Evolutionary conservation across 495 filamentous ascomycete genomes (phyloP), one percentile per base, ranked within the genome.

Genomic region (Ascobolus immersus): DNA sequence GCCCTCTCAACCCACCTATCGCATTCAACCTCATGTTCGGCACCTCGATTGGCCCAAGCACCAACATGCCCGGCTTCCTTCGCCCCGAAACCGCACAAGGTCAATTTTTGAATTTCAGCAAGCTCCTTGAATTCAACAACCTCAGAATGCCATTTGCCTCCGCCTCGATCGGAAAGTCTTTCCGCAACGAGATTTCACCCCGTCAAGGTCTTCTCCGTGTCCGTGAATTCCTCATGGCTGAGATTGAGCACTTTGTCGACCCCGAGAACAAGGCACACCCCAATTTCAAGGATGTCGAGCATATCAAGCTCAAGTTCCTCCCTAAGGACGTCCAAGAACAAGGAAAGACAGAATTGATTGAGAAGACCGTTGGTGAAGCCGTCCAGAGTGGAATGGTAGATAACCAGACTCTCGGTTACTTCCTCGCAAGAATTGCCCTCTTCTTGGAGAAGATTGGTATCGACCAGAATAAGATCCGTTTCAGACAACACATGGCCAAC

Each of bases 181-280:
- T 74, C 59, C 62, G 74, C 38, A 79, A 81, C 44, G 74, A 81
- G 44, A 79, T 81, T 39, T 77, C 74, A 0, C 74, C 74, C 7
- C 56, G 74, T 14, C 58, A 65, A 35, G 74, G 74, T 37, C 57
- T 81, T n/a, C 60, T 78, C 15, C 68, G 74, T 37, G 74, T 81
- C 7, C 67, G 75, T 22, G 74, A 81, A 47, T 81, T 79, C 55
- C 51, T 78, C 37, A 78, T 81, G 75, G 75, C 73, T 4, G 75
- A 81, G 52, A 75, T 80, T 39, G 74, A 80, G 52, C 73, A 79
- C 45, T 80, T 67, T 42, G 74, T 81, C 36, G 74, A 81, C 41
- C 74, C 74, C 13, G 49, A 68, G 30, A 61, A 70, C 46, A 81
- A 79, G 59, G 71, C 68, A 48, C 75, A 80, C 48, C 50, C 56